Conservation (phyloP, 179 eudicot species). For the Actinidia polygama region DNA sequence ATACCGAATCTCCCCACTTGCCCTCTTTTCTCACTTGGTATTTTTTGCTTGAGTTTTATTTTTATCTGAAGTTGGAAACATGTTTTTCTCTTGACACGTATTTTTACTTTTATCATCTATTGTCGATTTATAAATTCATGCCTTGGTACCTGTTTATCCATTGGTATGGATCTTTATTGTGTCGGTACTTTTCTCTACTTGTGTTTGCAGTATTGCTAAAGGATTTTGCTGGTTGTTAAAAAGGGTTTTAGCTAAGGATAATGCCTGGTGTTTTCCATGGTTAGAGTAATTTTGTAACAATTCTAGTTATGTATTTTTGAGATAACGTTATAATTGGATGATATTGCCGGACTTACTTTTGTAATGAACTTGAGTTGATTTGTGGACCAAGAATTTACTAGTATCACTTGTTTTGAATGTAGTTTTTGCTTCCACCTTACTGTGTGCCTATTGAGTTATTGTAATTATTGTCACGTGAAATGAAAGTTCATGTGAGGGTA, state of each 20-base stretch:
- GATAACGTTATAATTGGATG: neutral
- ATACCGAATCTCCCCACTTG: too few relatives aligned
- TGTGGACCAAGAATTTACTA: neutral
- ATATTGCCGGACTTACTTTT: neutral
- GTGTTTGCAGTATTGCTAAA: conserved; percentile 34
- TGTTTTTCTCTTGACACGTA: neutral
- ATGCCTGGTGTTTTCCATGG: neutral
- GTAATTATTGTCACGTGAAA: too few relatives aligned
- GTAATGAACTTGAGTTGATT: neutral
- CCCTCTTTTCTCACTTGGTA: neutral
- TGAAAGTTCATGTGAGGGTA: too few relatives aligned
- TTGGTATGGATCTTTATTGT: neutral
- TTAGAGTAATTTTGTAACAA: neutral
- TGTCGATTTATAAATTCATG: neutral
- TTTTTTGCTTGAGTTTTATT: neutral
- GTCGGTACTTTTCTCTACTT: neutral
- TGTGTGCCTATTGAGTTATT: neutral
- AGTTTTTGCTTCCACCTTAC: neutral
- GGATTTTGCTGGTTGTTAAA: neutral
- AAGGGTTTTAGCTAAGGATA: neutral
- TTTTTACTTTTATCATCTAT: neutral
- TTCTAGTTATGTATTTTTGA: neutral
- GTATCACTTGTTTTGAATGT: neutral
- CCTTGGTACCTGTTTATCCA: neutral
- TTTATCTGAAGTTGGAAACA: neutral